These are phyloP conservation scores for Roridomyces roridus DNA, from an alignment of 768 basidiomycete species.

Conservation along the genomic window DNA sequence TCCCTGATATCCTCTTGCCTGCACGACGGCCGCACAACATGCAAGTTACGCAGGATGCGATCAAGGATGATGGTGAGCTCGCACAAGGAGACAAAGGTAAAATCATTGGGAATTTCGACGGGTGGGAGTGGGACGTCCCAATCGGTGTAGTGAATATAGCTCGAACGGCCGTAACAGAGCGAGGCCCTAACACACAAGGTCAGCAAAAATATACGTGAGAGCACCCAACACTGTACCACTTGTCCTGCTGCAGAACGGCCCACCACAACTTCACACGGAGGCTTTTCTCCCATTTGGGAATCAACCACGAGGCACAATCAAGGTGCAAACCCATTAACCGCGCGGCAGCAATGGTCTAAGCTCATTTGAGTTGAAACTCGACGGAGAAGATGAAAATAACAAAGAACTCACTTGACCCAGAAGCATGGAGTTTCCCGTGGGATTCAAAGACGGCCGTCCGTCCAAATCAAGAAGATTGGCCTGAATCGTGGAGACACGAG, in stretches of 20 bases:
- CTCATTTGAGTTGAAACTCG: neutral
- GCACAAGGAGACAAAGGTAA: conserved; percentile 19
- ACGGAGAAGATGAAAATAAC: neutral
- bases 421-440: conserved; percentile 26
- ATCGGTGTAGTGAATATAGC: conserved; percentile 23
- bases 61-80: conserved; percentile 25
- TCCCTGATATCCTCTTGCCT: conserved; percentile 19
- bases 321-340: conserved; percentile 27
- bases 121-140: conserved; percentile 26
- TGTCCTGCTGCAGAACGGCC: conserved; percentile 26
- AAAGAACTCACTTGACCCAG: conserved; percentile 19
- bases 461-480: conserved; percentile 26
- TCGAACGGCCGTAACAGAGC: conserved; percentile 23
- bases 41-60: conserved; percentile 17
- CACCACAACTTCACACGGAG: conserved; percentile 25
- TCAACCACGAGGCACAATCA: conserved; percentile 19
- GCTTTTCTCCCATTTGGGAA: conserved; percentile 25
- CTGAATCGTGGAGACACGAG: conserved; percentile 25
- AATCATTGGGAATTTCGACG: conserved; percentile 17
- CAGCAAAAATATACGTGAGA: neutral
- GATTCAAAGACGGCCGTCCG: conserved; percentile 26
- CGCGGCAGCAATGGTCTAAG: conserved; percentile 24
- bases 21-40: conserved; percentile 17
- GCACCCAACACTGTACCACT: conserved; percentile 14
- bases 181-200: conserved; percentile 12